Percentiles rank a stretch among this genome's conserved stretches.
phyloP scores from a whole-genome alignment of 352 stramenopile genomes.

The Pythium coloratum region DNA sequence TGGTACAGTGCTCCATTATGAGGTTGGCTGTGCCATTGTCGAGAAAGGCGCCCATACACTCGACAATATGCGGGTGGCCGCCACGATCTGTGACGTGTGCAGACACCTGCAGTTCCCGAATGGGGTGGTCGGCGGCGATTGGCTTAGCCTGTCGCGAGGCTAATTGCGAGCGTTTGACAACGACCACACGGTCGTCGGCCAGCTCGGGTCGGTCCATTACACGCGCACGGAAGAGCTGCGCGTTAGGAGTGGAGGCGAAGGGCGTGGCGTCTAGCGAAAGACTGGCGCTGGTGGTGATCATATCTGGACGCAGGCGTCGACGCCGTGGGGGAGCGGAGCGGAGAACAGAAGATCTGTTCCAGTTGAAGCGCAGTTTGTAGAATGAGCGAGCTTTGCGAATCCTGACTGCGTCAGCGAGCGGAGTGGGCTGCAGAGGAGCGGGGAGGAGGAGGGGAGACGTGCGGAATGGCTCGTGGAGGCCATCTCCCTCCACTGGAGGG shows the following conservation, averaged over 20 bases:
- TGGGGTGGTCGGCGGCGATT: slow-evolving; percentile 24
- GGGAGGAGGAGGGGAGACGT: no score
- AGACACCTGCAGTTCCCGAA: slow-evolving; percentile 21
- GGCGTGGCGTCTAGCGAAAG: slow-evolving; percentile 14
- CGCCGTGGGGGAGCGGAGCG: background rate
- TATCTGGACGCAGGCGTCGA: slow-evolving; percentile 1
- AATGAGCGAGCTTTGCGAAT: no score
- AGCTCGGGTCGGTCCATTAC: background rate
- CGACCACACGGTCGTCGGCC: slow-evolving; percentile 17
- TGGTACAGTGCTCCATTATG: slow-evolving; percentile 29
- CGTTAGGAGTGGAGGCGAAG: slow-evolving; percentile 21
- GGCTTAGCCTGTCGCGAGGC: slow-evolving; percentile 1
- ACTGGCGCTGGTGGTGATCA: slow-evolving; percentile 1
- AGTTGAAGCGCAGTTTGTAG: no score
- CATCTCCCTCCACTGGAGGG: no score
- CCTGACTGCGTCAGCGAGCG: no score
- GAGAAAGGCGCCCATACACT: slow-evolving; percentile 24
- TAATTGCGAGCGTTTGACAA: slow-evolving; percentile 43
- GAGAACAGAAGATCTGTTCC: no score
- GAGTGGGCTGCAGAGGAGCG: no score
- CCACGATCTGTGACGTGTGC: slow-evolving; percentile 25
- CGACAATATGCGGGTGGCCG: slow-evolving; percentile 26
- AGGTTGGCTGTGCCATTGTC: slow-evolving; percentile 25
- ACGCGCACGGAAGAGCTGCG: slow-evolving; percentile 14
- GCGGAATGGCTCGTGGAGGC: no score